Base-by-base conservation (phyloP, 345 rosid genomes). In the Euphorbia lathyris region DNA sequence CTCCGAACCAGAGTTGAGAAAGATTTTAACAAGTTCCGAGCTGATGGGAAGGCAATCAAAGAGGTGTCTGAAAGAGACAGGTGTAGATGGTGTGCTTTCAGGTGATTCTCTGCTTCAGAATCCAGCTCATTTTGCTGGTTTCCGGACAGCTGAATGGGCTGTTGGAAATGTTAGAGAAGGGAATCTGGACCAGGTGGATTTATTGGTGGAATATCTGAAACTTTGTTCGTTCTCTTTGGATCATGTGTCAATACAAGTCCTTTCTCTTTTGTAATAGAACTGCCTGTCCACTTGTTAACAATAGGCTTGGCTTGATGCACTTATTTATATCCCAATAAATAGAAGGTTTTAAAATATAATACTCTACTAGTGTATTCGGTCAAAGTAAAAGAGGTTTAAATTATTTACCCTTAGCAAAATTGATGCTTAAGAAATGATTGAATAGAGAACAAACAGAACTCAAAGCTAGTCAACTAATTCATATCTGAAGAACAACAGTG, bases 31-130 rank as follows among this genome's bases (percentile, higher is more conserved):
- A 94, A 90, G 73, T 65, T 87, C 65, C 81, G 92, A 32, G 97
- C 98, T 0, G 78, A 92, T 66, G 91, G 97, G 98, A 74, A 70
- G 0, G 88, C 86, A 2, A 90, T 94, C 70, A 94, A 71, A 85
- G 48, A 59, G 68, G 57, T 90, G 96, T 70, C 68, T 95, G 74
- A 76, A 78, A 74, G 92, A 84, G 83, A 92, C 98, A 1, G 90
- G 91, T 38, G 90, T 71, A 20, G 97, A 92, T 61, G 99, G 99
- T 23, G 94, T 95, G 70, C 96, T 95, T 72, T 95, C 99, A 0
- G 99, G 97, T 0, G 98, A 95, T 79, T 65, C 98, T 65, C 96
- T 95, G 13, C 98, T 92, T 42, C 97, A 87, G 78, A 95, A 92
- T 68, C 99, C 98, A 6, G 96, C 98, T 0, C 85, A 88, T 2